phyloP scores from a whole-genome alignment of 805 yeast species.

The Metschnikowia shivogae region DNA sequence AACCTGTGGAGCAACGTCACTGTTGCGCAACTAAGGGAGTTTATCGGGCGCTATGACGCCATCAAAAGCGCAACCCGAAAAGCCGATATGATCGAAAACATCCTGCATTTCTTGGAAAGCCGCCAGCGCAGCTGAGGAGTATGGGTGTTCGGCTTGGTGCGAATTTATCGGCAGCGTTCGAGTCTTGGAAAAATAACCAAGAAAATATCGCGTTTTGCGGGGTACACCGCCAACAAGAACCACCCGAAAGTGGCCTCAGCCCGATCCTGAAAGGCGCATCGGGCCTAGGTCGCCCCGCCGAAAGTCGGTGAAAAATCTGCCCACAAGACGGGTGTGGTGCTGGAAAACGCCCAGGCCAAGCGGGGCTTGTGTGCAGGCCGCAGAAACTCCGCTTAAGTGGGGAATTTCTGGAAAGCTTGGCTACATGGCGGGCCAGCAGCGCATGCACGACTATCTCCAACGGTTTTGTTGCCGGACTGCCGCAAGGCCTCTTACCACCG shows the following conservation, averaged over 20 bases:
- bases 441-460: too few species aligned
- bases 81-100: constrained; percentile 41
- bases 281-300: too few species aligned
- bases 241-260: not conserved
- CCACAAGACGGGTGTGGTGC: not conserved
- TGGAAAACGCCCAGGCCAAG: too few species aligned
- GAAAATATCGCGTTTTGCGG: not conserved
- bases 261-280: not conserved
- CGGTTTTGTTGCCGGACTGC: too few species aligned
- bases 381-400: too few species aligned
- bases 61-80: constrained; percentile 39
- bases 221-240: not conserved
- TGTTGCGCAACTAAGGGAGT: constrained; percentile 41
- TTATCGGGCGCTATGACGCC: constrained; percentile 29
- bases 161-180: not conserved
- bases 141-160: not conserved
- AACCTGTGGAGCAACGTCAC: constrained; percentile 33
- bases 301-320: not conserved
- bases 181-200: not conserved
- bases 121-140: too few species aligned
- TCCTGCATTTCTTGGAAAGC: constrained; percentile 27
- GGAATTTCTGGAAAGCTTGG: too few species aligned
- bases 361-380: too few species aligned
- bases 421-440: too few species aligned
- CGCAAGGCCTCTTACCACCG: not conserved